phyloP scores from a whole-genome alignment of 1,139 yeast species.

The Suhomyces wounanorum region DNA sequence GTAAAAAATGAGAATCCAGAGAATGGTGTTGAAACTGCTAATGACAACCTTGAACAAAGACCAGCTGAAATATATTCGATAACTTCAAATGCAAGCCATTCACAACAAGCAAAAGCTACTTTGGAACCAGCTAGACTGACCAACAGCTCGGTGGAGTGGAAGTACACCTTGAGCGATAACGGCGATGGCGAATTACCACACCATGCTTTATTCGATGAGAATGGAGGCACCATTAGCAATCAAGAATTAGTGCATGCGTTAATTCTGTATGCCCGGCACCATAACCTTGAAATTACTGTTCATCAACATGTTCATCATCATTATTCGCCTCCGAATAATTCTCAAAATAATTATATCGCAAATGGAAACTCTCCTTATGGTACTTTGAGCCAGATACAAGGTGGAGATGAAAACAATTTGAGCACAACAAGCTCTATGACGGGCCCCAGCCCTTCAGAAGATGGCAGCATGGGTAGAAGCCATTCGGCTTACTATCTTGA shows the following conservation, averaged over 20 bases:
- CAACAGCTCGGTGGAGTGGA: slow-evolving; percentile 33
- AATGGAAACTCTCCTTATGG: slow-evolving; percentile 6
- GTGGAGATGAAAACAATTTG: slow-evolving; percentile 5
- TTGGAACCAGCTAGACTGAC: slow-evolving; percentile 4
- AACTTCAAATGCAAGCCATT: not conserved
- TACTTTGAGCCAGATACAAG: slow-evolving; percentile 3
- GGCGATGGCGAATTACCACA: slow-evolving; percentile 17
- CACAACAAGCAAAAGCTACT: not conserved
- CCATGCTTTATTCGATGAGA: slow-evolving; percentile 17
- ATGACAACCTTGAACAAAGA: not conserved
- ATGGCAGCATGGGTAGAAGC: slow-evolving; percentile 2
- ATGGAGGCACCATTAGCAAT: slow-evolving; percentile 51
- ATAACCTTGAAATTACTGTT: slow-evolving; percentile 64
- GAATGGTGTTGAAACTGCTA: not conserved
- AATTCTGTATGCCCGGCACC: slow-evolving; percentile 60
- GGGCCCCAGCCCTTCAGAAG: slow-evolving; percentile 11
- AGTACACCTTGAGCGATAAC: slow-evolving; percentile 27
- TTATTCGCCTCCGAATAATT: slow-evolving; percentile 43
- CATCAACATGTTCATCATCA: slow-evolving; percentile 87
- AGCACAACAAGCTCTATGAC: slow-evolving; percentile 9
- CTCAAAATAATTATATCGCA: slow-evolving; percentile 9
- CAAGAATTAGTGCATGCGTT: slow-evolving; percentile 58
- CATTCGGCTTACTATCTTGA: slow-evolving; percentile 33
- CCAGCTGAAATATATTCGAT: not conserved
- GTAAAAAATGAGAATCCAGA: slow-evolving; percentile 5